Percentiles rank a stretch among this genome's conserved stretches.
These are phyloP conservation scores for Saxophila tyrrhenica DNA, from an alignment of 495 filamentous ascomycete species.

Conservation along the genomic window DNA sequence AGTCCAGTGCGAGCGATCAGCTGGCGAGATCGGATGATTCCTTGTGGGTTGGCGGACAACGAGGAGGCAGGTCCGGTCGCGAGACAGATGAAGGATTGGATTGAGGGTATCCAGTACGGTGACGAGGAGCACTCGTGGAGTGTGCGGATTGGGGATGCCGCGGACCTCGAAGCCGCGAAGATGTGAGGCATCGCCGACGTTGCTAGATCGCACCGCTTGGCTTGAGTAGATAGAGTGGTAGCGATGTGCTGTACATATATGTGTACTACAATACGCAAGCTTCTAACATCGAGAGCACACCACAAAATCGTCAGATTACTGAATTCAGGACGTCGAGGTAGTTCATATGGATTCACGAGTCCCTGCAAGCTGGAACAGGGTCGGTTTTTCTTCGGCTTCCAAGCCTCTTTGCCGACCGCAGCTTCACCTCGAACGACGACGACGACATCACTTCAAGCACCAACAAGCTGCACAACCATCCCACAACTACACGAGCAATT, in stretches of 20 bases:
- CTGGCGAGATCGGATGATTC: conserved; percentile 66
- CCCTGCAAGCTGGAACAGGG: too few species aligned
- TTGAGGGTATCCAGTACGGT: conserved; percentile 88
- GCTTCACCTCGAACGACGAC: neutral
- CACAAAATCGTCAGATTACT: too few species aligned
- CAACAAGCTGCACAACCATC: neutral
- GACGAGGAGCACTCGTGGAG: conserved; percentile 52
- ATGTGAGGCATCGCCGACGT: neutral
- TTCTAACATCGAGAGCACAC: too few species aligned
- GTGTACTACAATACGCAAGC: too few species aligned
- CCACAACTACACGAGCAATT: neutral
- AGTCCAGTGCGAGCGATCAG: conserved; percentile 74
- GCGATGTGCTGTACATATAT: too few species aligned
- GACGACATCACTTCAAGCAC: neutral
- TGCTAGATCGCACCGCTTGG: too few species aligned
- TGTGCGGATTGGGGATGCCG: neutral
- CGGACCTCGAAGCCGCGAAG: neutral
- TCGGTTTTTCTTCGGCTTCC: too few species aligned
- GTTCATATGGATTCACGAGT: too few species aligned
- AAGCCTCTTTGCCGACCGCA: too few species aligned
- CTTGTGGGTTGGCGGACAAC: conserved; percentile 61
- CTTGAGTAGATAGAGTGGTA: too few species aligned
- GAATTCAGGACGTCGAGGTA: too few species aligned
- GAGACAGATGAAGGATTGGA: conserved; percentile 84
- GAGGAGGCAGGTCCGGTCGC: conserved; percentile 83